Evolutionary conservation across 2,329 filamentous ascomycete genomes (phyloP), one percentile per base, ranked within the genome.

Genomic region (Alternaria alternata): DNA sequence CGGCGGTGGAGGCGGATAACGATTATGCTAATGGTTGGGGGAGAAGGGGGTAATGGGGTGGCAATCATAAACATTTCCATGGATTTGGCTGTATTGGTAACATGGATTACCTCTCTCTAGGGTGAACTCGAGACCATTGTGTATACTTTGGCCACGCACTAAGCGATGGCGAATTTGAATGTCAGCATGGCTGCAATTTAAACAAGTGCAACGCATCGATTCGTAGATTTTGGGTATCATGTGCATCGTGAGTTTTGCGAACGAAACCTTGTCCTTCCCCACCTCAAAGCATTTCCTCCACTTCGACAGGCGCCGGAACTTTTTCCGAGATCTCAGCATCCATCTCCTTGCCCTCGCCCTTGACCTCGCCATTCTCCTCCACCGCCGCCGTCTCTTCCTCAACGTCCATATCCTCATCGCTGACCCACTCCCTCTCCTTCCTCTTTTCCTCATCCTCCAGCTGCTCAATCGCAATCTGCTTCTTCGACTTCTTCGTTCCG

Each of bases 331-430:
- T 59, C 4, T 62, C 65, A 20, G 61, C 61, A 12, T 64, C 61
- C 12, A 57, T 44, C 38, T 64, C 39, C 48, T 71, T 71, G 7
- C 65, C 61, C 39, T 66, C 64, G 0, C 57, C 69, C 12, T 61
- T 54, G 26, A 68, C 54, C 14, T 59, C 44, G 3, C 20, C 57
- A 30, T 54, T 42, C 3, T 16, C 52, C 44, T 4, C 46, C 9
- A 11, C 38, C 38, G 11, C 38, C 9, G 42, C 47, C 46, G 11
- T 14, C 56, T 6, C 62, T 24, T 46, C 57, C 4, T 20, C 51
- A 9, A 57, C 67, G 28, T 56, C 66, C 74, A 76, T 76, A 24
- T 74, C 75, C 49, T 73, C 75, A 54, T 76, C 75, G 22, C 66
- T 67, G 9, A 69, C 71, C 72, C 72, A 72, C 47, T 68, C 71